These are phyloP conservation scores for Murraya koenigii DNA, from an alignment of 345 rosid genomes.

Conservation along the genomic window DNA sequence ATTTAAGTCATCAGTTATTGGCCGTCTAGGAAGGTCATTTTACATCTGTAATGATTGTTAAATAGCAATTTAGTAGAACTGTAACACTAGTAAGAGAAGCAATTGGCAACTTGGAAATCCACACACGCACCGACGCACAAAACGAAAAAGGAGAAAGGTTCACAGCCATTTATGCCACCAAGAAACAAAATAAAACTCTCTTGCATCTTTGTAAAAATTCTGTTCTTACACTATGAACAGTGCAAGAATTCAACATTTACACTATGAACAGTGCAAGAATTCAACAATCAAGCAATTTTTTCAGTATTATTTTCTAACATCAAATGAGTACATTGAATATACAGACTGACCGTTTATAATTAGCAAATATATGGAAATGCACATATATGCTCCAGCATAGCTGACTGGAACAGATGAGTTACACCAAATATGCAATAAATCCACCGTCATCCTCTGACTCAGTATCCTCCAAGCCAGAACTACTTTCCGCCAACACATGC, in stretches of 20 bases:
- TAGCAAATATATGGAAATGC: neutral
- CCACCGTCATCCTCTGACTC: constrained; percentile 15
- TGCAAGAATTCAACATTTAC: neutral
- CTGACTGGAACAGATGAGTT: neutral
- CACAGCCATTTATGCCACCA: neutral
- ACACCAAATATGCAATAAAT: neutral
- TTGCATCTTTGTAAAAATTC: neutral
- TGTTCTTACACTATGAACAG: neutral
- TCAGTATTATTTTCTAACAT: neutral
- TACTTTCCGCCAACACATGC: constrained; percentile 25
- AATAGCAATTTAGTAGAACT: neutral
- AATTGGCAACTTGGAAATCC: neutral
- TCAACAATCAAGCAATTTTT: neutral
- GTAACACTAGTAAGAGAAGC: neutral
- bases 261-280: neutral
- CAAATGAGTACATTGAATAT: neutral
- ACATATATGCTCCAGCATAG: neutral
- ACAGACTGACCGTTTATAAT: neutral
- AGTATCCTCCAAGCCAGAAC: constrained; percentile 24
- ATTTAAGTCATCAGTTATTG: constrained; percentile 18
- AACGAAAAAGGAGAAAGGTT: neutral
- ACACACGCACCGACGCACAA: neutral
- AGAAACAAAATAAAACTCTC: neutral
- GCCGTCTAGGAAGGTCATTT: neutral
- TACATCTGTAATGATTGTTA: neutral